A percentile compares a stretch with the other conserved stretches of the same genome.
phyloP scores from a whole-genome alignment of 805 yeast genomes.

The Saccharomycopsis amapae region DNA sequence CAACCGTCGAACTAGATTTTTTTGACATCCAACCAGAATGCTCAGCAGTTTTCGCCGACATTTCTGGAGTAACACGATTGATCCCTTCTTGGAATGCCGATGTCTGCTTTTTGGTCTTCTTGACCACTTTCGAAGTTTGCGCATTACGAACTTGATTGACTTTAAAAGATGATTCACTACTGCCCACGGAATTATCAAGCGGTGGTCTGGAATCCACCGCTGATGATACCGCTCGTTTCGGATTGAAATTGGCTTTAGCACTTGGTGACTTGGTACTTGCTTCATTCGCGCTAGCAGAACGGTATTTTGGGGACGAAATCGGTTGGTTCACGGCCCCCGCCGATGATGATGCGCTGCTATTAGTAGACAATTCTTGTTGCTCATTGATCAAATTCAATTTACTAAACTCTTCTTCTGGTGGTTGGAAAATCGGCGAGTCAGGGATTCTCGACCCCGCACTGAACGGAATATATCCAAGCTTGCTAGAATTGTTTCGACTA shows the following conservation, averaged over 20 bases:
- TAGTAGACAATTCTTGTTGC: neutral
- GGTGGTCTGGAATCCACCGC: constrained; percentile 34
- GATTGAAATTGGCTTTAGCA: neutral
- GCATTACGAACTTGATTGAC: constrained; percentile 22
- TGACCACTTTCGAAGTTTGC: constrained; percentile 21
- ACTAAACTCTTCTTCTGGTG: constrained; percentile 8
- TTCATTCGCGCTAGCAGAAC: constrained; percentile 19
- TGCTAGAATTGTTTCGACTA: neutral
- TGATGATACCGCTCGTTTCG: constrained; percentile 11
- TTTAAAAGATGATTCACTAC: constrained; percentile 11
- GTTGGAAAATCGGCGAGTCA: constrained; percentile 11
- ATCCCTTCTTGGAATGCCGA: constrained; percentile 88
- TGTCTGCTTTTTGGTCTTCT: constrained; percentile 53
- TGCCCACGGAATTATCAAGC: constrained; percentile 1
- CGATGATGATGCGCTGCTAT: neutral
- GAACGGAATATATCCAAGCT: constrained; percentile 5
- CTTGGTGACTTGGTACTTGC: constrained; percentile 1
- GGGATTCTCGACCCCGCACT: constrained; percentile 14
- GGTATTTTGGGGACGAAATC: constrained; percentile 5
- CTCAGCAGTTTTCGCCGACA: constrained; percentile 68
- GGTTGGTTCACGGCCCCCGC: too few relatives aligned
- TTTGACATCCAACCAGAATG: constrained; percentile 95
- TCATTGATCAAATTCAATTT: constrained; percentile 4
- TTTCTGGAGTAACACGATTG: constrained; percentile 62
- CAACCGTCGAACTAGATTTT: constrained; percentile 74